These are phyloP conservation scores for Microascus cirrosus DNA, from an alignment of 2,329 filamentous ascomycete species.

Conservation along the genomic window DNA sequence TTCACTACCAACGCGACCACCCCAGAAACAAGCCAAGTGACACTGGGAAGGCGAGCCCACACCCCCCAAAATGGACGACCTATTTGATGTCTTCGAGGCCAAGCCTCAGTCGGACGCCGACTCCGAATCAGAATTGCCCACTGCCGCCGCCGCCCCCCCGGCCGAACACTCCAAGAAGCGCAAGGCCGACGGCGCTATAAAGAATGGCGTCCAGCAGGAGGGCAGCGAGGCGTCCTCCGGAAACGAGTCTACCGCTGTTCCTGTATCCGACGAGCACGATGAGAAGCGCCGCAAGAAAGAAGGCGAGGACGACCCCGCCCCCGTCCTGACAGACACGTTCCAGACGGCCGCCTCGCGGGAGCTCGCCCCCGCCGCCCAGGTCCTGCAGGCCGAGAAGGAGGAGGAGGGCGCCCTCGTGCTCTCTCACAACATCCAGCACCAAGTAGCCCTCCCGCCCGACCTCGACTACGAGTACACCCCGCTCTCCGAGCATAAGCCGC, in stretches of 20 bases:
- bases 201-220: constrained; percentile 29
- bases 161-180: constrained; percentile 12
- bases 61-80: constrained; percentile 42
- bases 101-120: constrained; percentile 31
- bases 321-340: constrained; percentile 86
- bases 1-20: neutral
- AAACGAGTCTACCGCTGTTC: constrained; percentile 10
- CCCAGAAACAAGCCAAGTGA: neutral
- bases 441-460: constrained; percentile 87
- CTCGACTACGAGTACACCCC: constrained; percentile 90
- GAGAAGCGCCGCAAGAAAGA: constrained; percentile 55
- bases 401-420: constrained; percentile 47
- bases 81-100: constrained; percentile 76
- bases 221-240: neutral
- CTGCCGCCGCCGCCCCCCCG: constrained; percentile 14
- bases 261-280: constrained; percentile 20
- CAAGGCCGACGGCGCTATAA: constrained; percentile 22
- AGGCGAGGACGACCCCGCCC: constrained; percentile 53
- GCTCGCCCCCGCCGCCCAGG: neutral
- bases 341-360: constrained; percentile 81
- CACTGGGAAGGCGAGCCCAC: neutral
- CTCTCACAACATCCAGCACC: constrained; percentile 96
- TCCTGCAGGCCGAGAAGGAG: neutral
- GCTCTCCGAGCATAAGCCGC: constrained; percentile 89
- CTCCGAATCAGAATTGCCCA: constrained; percentile 32